Conservation (phyloP, 2,329 filamentous ascomycete species). For the Incumbomyces lentus region DNA sequence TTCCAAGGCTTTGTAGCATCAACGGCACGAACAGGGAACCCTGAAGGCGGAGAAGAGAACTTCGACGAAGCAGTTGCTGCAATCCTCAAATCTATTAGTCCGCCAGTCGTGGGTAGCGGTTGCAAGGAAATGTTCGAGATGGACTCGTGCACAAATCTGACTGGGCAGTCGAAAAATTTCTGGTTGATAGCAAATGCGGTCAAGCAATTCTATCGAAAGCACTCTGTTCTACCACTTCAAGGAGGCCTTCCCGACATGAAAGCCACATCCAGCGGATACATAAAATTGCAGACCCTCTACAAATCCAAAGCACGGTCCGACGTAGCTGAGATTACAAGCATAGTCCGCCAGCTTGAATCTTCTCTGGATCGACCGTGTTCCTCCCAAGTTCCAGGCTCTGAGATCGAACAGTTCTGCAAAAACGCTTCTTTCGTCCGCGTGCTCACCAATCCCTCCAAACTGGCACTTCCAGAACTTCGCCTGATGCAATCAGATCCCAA, state of each 20-base stretch:
- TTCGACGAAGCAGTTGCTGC: conserved; percentile 85
- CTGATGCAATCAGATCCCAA: conserved; percentile 11
- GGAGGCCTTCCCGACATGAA: conserved; percentile 96
- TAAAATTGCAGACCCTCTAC: conserved; percentile 85
- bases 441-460: conserved; percentile 52
- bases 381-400: conserved; percentile 50
- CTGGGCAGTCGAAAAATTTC: conserved; percentile 52
- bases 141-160: conserved; percentile 42
- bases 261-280: conserved; percentile 79
- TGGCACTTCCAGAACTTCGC: conserved; percentile 12
- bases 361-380: conserved; percentile 32
- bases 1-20: conserved; percentile 63
- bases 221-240: conserved; percentile 68
- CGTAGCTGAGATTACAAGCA: conserved; percentile 59
- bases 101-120: conserved; percentile 55
- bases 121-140: conserved; percentile 72
- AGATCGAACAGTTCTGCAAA: conserved; percentile 89
- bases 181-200: conserved; percentile 83
- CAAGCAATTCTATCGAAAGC: conserved; percentile 61
- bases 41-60: conserved; percentile 90
- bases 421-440: conserved; percentile 89
- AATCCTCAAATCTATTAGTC: conserved; percentile 75
- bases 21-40: conserved; percentile 57
- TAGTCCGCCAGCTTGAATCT: conserved; percentile 48
- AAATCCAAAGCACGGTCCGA: conserved; percentile 77